Evolutionary conservation across 2,329 filamentous ascomycete genomes (phyloP), one percentile per base, ranked within the genome.

Genomic region (Huntiella moniliformis): DNA sequence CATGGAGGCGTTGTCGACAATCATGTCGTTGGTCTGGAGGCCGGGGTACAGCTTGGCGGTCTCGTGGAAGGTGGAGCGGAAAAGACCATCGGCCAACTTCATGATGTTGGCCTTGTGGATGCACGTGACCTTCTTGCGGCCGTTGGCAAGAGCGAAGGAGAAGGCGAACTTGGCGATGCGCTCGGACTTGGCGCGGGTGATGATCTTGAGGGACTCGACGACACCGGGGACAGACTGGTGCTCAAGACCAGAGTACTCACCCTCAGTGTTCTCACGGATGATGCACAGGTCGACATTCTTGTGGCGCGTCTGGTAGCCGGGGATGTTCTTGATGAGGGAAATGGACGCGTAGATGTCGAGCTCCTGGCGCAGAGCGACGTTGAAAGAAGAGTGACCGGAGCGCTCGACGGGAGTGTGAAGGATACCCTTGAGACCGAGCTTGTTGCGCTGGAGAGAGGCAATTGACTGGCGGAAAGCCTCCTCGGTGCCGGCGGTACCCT

Each of bases 91-190:
- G 63, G 87, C 88, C 50, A 98, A 75, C 77, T 98, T 98, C 91
- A 98, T 98, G 71, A 98, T 98, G 75, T 98, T 98, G 68, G 91
- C 91, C 77, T 98, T 98, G 81, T 98, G 91, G 62, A 98, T 96
- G 71, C 88, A 95, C 55, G 91, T 96, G 49, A 98, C 85, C 82
- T 96, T 96, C 74, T 92, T 88, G 63, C 91, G 79, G 76, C 92
- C 88, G 75, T 98, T 98, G 66, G 91, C 91, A 49, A 96, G 80
- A 50, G 91, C 91, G 60, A 98, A 98, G 61, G 82, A 81, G 65
- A 96, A 96, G 54, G 91, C 91, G 61, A 98, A 98, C 69, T 94
- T 94, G 68, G 88, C 85, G 60, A 98, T 98, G 62, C 91, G 85
- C 78, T 98, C 91, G 47, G 86, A 94, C 76, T 98, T 96, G 66